Base-by-base conservation (phyloP, 768 basidiomycete genomes). In the Psilocybe tampanensis region DNA sequence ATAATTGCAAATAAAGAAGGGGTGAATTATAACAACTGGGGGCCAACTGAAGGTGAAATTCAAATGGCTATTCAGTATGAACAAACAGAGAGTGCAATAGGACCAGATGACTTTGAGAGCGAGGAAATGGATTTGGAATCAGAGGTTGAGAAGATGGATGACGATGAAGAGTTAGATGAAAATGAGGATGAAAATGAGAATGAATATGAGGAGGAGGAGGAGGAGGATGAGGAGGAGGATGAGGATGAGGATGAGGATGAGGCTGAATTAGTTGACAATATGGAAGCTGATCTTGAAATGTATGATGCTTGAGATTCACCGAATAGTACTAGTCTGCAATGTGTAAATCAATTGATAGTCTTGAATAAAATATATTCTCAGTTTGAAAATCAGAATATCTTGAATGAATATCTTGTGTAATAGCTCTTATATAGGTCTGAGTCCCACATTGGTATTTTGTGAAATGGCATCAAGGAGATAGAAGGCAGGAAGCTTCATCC, bases 261-360 rank as follows among this genome's bases (percentile, higher is more conserved):
- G 2, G 49, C 49, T 21, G 33, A 51, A 23, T 22, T 51, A 1
- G 3, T 51, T 19, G 49, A 51, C 8, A 21, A 51, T 12, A 39
- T 51, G 2, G 49, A 51, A 36, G 13, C 49, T 69, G 73, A 2
- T 29, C 5, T 29, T 5, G 29, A 29, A 29, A 29, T 29, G 29
- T 29, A 29, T 29, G 29, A 29, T 29, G 29, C 4, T 29, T 29
- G 29, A 29, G 5, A 29, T n/a, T n/a, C n/a, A n/a, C n/a, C n/a
- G n/a, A n/a, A n/a, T n/a, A n/a, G n/a, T n/a, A n/a, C n/a, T n/a
- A n/a, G n/a, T n/a, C n/a, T n/a, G n/a, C n/a, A 29, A 9, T 29
- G 9, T 29, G 29, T 29, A 29, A 9, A 29, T 29, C n/a, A n/a
- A n/a, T 29, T 29, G 4, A 9, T 29, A 29, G n/a, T 29, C 9